Evolutionary conservation across 2,329 filamentous ascomycete genomes (phyloP), one percentile per base, ranked within the genome.

Genomic region (Didymella pinodella): DNA sequence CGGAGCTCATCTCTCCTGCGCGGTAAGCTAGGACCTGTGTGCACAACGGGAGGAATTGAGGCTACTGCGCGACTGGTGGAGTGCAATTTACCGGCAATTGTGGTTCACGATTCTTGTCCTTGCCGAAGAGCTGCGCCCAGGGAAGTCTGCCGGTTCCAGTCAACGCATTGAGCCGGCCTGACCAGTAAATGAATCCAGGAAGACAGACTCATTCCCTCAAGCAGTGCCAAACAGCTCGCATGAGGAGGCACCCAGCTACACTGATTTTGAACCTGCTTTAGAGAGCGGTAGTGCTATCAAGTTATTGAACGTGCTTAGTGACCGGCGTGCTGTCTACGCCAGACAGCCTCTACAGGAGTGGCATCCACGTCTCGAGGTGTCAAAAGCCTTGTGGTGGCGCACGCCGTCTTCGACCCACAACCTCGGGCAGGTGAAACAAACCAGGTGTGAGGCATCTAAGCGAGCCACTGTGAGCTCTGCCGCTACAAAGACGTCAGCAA

Each of bases 361-460:
- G 20, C 38, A 14, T 41, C 38, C 1, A 12, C 38, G 11, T 20
- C 31, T 7, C 29, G 36, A 26, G 28, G n/a, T 53, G 45, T 32
- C 40, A 45, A 8, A 32, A 48, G 32, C 26, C 14, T 49, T 29
- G 49, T 45, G 36, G 55, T 45, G 44, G 49, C 48, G 48, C 45
- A 49, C 45, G 36, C 38, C 34, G 44, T 44, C 38, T 14, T 43
- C 25, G 53, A 49, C 55, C 55, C 55, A 54, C 55, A 38, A 7
- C 31, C 38, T 44, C 28, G 43, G 43, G n/a, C 6, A 7, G 28
- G 47, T 60, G 57, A 60, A 60, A 60, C 57, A 45, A 45, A 36
- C 28, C 47, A 29, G 32, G 49, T 52, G 10, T 28, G 52, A 51
- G 25, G 22, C 34, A n/a, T 36, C 31, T 38, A 57, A 57, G 40